A percentile compares a stretch with the other conserved stretches of the same genome.
Conservation (phyloP, 345 rosid species). For the Firmiana major region DNA sequence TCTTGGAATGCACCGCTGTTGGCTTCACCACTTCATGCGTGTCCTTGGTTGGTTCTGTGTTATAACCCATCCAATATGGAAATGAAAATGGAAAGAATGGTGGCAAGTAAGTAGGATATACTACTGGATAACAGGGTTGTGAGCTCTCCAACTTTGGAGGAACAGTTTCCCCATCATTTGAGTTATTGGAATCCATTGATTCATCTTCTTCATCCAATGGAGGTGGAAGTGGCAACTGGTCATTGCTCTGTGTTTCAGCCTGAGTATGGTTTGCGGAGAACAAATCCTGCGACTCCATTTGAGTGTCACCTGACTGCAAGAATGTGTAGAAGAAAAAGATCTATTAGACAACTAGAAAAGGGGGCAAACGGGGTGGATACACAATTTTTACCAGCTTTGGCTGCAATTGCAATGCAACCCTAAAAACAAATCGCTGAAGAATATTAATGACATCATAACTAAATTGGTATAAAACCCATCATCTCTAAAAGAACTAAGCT, state of each 20-base stretch:
- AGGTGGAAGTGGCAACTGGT: constrained; percentile 43
- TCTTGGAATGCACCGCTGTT: constrained; percentile 72
- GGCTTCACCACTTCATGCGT: constrained; percentile 81
- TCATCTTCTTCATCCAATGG: constrained; percentile 81
- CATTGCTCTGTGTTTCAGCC: constrained; percentile 43
- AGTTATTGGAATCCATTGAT: constrained; percentile 93
- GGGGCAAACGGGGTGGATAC: background rate
- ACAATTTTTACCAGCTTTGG: background rate
- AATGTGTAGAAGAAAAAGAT: background rate
- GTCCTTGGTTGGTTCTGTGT: constrained; percentile 42
- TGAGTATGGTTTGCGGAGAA: constrained; percentile 32
- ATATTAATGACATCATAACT: background rate
- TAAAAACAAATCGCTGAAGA: background rate
- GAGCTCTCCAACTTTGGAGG: constrained; percentile 43
- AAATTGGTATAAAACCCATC: background rate
- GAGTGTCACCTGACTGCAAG: constrained; percentile 54
- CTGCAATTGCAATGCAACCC: background rate
- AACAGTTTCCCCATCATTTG: constrained; percentile 56
- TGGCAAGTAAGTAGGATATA: constrained; percentile 71
- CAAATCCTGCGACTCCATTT: constrained; percentile 59
- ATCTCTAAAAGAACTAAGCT: background rate
- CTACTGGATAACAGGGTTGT: constrained; percentile 52
- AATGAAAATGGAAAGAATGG: constrained; percentile 66
- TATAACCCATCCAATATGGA: constrained; percentile 66
- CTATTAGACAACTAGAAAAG: background rate